A percentile compares a stretch with the other conserved stretches of the same genome.
Evolutionary conservation across 257 asterid species (phyloP).

Genomic region (Gardenia jasminoides): DNA sequence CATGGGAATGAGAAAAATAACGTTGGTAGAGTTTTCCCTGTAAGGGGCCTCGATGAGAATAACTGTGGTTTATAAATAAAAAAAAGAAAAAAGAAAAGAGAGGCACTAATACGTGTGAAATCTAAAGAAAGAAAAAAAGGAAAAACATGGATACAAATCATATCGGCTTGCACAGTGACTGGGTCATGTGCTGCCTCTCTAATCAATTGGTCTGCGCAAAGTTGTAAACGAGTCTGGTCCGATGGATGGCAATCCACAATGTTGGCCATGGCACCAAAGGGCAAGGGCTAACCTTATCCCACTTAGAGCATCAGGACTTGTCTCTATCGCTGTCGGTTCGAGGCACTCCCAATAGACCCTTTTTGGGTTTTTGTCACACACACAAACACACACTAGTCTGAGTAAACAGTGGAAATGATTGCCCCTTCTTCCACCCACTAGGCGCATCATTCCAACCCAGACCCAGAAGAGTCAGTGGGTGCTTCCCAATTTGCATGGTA

Average conservation of each 20-base stretch:
- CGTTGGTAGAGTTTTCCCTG: no score
- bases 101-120: neutral
- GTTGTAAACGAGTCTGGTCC: neutral
- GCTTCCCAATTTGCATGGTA: no score
- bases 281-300: constrained; percentile 25
- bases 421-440: constrained; percentile 15
- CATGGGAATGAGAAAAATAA: no score
- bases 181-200: neutral
- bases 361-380: neutral
- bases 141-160: neutral
- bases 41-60: no score
- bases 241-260: constrained; percentile 8
- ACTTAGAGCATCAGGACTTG: constrained; percentile 19
- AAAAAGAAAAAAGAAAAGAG: no score
- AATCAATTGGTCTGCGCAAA: constrained; percentile 9
- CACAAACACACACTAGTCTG: constrained; percentile 8
- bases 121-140: neutral
- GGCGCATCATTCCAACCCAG: constrained; percentile 32
- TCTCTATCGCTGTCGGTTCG: constrained; percentile 35
- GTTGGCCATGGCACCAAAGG: constrained; percentile 21
- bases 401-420: constrained; percentile 11
- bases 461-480: neutral
- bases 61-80: no score
- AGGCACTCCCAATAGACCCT: constrained; percentile 17
- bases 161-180: neutral